Evolutionary conservation across 1,284 basidiomycete species (phyloP).

Genomic region (Ceratobasidium sp.): DNA sequence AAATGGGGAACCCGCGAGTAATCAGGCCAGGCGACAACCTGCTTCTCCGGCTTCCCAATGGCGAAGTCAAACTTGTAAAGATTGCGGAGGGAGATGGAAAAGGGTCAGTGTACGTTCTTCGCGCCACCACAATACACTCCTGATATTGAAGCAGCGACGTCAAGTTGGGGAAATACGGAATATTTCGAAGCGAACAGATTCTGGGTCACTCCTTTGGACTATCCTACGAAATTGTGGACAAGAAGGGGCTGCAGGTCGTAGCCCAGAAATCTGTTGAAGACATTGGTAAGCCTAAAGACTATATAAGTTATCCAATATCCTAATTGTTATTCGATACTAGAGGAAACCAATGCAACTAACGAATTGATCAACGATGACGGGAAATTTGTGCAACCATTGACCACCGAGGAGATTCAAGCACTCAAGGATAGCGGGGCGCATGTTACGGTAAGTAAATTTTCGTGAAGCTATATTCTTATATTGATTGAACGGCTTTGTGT

Average conservation of each 20-base stretch:
- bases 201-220: slow-evolving; percentile 79
- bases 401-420: slow-evolving; percentile 80
- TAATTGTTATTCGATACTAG: slow-evolving; percentile 57
- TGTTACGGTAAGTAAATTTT: slow-evolving; percentile 65
- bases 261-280: slow-evolving; percentile 74
- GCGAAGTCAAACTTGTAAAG: slow-evolving; percentile 73
- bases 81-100: slow-evolving; percentile 62
- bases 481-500: slow-evolving; percentile 43
- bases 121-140: slow-evolving; percentile 32
- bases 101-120: slow-evolving; percentile 63
- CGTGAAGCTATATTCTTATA: background rate
- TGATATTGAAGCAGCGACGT: slow-evolving; percentile 61
- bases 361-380: slow-evolving; percentile 84
- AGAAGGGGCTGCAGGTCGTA: slow-evolving; percentile 66
- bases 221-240: slow-evolving; percentile 78
- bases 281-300: slow-evolving; percentile 64
- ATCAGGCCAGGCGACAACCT: slow-evolving; percentile 73
- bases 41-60: slow-evolving; percentile 73
- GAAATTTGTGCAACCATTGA: slow-evolving; percentile 79
- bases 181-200: slow-evolving; percentile 74
- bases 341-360: slow-evolving; percentile 89
- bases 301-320: background rate
- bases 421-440: slow-evolving; percentile 80
- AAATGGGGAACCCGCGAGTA: slow-evolving; percentile 46
- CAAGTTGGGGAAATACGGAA: slow-evolving; percentile 77